phyloP scores from a whole-genome alignment of 768 basidiomycete genomes.

The Russula lepida region DNA sequence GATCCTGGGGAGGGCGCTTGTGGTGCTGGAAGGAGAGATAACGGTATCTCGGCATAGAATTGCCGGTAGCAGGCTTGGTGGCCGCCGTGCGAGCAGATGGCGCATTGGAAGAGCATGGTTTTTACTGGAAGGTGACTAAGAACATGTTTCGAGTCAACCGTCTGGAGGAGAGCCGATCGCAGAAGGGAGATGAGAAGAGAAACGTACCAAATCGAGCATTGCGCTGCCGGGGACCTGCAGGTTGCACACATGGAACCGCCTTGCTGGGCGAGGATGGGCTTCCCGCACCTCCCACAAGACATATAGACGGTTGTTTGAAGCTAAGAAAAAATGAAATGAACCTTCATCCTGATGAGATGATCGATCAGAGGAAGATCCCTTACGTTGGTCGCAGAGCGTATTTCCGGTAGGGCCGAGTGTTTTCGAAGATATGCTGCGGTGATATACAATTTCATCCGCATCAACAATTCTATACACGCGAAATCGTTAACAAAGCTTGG shows the following conservation, averaged over 20 bases:
- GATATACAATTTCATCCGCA: conserved; percentile 50
- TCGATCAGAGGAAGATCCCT: conserved; percentile 10
- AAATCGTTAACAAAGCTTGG: conserved; percentile 1
- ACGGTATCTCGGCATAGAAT: conserved; percentile 54
- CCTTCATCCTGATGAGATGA: background rate
- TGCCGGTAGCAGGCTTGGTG: conserved; percentile 70
- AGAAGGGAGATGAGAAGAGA: background rate
- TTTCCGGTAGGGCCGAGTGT: conserved; percentile 41
- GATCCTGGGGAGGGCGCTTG: conserved; percentile 24
- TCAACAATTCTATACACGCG: conserved; percentile 47
- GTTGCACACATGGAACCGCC: conserved; percentile 46
- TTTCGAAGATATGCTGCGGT: conserved; percentile 74
- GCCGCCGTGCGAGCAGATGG: conserved; percentile 72
- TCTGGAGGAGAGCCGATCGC: background rate
- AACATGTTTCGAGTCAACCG: background rate
- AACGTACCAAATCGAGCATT: conserved; percentile 69
- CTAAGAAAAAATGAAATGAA: conserved; percentile 30
- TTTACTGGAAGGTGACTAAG: conserved; percentile 69
- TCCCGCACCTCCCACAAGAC: conserved; percentile 60
- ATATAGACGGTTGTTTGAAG: conserved; percentile 66
- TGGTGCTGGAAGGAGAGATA: conserved; percentile 37
- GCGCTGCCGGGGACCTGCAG: conserved; percentile 41
- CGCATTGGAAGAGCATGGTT: conserved; percentile 61
- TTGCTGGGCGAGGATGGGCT: conserved; percentile 44
- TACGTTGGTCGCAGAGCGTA: conserved; percentile 49